phyloP scores from a whole-genome alignment of 2,329 filamentous ascomycete genomes.

The Colletotrichum simmondsii region DNA sequence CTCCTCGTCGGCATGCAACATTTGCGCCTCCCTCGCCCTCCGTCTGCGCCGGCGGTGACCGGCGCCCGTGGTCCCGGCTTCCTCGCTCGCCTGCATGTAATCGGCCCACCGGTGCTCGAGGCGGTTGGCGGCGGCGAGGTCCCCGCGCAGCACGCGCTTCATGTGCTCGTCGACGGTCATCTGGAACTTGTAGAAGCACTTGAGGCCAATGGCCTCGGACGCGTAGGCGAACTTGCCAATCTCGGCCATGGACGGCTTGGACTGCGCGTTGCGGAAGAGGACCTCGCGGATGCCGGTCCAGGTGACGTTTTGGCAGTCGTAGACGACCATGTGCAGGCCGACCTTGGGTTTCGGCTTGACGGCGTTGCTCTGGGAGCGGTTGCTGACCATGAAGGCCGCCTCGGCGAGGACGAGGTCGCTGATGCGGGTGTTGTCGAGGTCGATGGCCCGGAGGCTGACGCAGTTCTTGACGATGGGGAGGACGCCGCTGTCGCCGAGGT shows the following conservation, averaged over 20 bases:
- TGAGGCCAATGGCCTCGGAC: constrained; percentile 83
- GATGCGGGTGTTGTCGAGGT: constrained; percentile 94
- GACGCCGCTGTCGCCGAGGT: constrained; percentile 84
- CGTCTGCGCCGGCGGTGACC: constrained; percentile 77
- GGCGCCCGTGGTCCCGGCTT: constrained; percentile 76
- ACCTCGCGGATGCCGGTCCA: constrained; percentile 93
- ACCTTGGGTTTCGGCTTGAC: constrained; percentile 59
- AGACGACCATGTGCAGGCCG: constrained; percentile 82
- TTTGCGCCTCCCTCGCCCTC: constrained; percentile 83
- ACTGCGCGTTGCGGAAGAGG: constrained; percentile 83
- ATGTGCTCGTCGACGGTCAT: constrained; percentile 94
- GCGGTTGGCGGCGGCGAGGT: constrained; percentile 78
- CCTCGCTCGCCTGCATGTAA: constrained; percentile 92
- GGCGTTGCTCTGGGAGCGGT: constrained; percentile 63
- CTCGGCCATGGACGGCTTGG: constrained; percentile 61
- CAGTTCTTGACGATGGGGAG: constrained; percentile 84
- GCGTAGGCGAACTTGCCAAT: constrained; percentile 67
- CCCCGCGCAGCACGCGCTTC: constrained; percentile 83
- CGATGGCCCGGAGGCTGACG: constrained; percentile 73
- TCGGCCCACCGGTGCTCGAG: constrained; percentile 93
- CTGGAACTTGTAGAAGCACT: constrained; percentile 96
- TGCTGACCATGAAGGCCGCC: constrained; percentile 81
- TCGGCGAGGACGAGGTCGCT: constrained; percentile 88
- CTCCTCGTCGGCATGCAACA: constrained; percentile 84
- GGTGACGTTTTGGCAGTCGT: constrained; percentile 91